Conservation (phyloP, 177 flowering plant species). For the Vitis hybrid region DNA sequence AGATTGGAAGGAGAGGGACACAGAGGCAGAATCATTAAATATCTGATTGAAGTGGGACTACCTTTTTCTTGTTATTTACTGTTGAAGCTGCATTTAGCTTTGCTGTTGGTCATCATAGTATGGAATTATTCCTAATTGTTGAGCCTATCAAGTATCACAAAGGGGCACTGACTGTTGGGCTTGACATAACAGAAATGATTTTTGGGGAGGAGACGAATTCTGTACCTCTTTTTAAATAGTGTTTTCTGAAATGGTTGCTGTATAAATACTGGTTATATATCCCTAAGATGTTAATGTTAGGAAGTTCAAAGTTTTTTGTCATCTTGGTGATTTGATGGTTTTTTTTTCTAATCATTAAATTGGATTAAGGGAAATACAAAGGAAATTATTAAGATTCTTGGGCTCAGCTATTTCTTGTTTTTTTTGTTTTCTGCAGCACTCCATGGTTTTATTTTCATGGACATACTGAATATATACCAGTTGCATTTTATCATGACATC, state of each 20-base stretch:
- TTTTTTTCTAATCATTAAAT: not conserved
- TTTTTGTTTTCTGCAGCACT: not conserved
- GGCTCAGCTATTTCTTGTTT: not conserved
- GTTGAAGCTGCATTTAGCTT: slow-evolving; percentile 4
- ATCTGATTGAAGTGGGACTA: slow-evolving; percentile 14
- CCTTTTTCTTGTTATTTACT: not conserved
- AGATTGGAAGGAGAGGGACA: slow-evolving; percentile 57
- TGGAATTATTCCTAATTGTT: not conserved
- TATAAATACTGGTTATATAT: not conserved
- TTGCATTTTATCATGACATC: not conserved
- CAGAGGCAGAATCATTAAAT: slow-evolving; percentile 44
- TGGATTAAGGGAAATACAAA: not conserved
- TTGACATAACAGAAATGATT: not conserved
- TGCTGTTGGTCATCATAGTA: not conserved
- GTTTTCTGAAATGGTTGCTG: not conserved
- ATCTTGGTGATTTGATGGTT: not conserved
- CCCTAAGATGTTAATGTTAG: not conserved
- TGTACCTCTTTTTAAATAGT: not conserved
- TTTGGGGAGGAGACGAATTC: not conserved
- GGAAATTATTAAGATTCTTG: not conserved
- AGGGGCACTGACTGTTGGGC: not conserved
- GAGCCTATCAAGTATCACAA: no score
- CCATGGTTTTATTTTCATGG: no score
- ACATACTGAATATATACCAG: not conserved
- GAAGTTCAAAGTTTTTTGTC: not conserved